Evolutionary conservation across 352 stramenopile genomes (phyloP).

Genomic region (Phytopythium mirpurense): DNA sequence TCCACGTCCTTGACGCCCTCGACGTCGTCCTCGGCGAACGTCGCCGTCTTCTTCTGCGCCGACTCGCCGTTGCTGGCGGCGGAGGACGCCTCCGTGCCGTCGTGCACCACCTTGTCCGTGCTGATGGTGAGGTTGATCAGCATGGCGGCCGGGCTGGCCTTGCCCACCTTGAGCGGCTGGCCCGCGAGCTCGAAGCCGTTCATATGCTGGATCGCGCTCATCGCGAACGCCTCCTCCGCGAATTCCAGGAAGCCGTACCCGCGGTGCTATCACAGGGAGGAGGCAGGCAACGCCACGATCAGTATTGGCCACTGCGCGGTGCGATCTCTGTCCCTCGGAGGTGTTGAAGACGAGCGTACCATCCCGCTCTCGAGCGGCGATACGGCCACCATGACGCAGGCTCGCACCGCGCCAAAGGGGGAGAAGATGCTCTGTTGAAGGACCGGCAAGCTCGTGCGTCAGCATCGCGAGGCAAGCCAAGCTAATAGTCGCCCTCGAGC

Average conservation of each 20-base stretch:
- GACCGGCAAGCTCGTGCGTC: neutral
- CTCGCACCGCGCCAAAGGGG: constrained; percentile 59
- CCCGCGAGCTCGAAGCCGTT: constrained; percentile 75
- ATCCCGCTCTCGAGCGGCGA: constrained; percentile 48
- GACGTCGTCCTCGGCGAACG: constrained; percentile 52
- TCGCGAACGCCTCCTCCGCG: constrained; percentile 44
- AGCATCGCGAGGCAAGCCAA: neutral
- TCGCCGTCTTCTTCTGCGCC: constrained; percentile 16
- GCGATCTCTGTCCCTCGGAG: no score
- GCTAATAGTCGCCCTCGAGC: neutral
- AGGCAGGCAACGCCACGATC: neutral
- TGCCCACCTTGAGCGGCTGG: constrained; percentile 71
- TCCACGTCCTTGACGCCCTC: constrained; percentile 47
- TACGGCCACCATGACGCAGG: constrained; percentile 59
- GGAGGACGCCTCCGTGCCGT: constrained; percentile 9
- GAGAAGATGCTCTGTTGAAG: constrained; percentile 67
- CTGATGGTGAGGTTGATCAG: constrained; percentile 62
- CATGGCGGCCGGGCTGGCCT: constrained; percentile 62
- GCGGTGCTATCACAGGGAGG: constrained; percentile 41
- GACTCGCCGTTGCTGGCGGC: neutral
- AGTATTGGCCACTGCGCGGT: no score
- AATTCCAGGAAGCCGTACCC: constrained; percentile 79
- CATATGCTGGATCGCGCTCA: constrained; percentile 79
- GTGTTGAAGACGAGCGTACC: constrained; percentile 24
- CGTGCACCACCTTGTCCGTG: constrained; percentile 53